Percentiles rank a stretch among this genome's conserved stretches.
These are phyloP conservation scores for Penicillium chermesinum DNA, from an alignment of 495 filamentous ascomycete species.

Conservation along the genomic window DNA sequence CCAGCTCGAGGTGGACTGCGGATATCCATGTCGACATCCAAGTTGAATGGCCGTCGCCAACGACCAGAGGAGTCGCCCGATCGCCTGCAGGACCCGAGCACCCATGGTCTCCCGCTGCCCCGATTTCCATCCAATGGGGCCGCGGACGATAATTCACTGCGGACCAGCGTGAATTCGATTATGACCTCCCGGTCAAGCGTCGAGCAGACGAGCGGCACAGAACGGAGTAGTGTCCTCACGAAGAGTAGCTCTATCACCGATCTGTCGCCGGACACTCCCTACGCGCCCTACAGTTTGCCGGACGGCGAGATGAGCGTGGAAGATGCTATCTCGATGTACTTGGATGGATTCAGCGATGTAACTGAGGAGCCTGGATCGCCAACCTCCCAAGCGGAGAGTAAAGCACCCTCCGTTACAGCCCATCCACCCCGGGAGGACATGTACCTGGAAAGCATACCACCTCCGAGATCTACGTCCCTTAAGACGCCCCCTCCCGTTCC, in stretches of 20 bases:
- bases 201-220: conserved; percentile 63
- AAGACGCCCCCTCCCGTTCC: conserved; percentile 23
- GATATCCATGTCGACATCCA: conserved; percentile 41
- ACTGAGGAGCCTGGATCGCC: conserved; percentile 40
- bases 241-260: conserved; percentile 72
- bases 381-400: conserved; percentile 25
- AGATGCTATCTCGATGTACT: conserved; percentile 91
- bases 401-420: conserved; percentile 28
- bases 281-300: conserved; percentile 45
- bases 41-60: conserved; percentile 26
- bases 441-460: conserved; percentile 21
- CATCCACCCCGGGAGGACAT: conserved; percentile 29
- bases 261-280: conserved; percentile 53
- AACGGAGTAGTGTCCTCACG: conserved; percentile 75
- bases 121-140: conserved; percentile 29
- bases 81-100: conserved; percentile 17
- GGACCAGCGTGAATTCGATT: conserved; percentile 68
- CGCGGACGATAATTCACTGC: conserved; percentile 49
- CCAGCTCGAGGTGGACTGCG: conserved; percentile 28
- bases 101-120: conserved; percentile 28
- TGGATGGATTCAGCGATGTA: conserved; percentile 68
- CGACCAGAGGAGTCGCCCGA: conserved; percentile 28
- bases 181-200: conserved; percentile 65
- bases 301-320: conserved; percentile 81
- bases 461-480: conserved; percentile 16